Evolutionary conservation across 2,329 filamentous ascomycete species (phyloP).

Genomic region (Gaeumannomyces sp.): DNA sequence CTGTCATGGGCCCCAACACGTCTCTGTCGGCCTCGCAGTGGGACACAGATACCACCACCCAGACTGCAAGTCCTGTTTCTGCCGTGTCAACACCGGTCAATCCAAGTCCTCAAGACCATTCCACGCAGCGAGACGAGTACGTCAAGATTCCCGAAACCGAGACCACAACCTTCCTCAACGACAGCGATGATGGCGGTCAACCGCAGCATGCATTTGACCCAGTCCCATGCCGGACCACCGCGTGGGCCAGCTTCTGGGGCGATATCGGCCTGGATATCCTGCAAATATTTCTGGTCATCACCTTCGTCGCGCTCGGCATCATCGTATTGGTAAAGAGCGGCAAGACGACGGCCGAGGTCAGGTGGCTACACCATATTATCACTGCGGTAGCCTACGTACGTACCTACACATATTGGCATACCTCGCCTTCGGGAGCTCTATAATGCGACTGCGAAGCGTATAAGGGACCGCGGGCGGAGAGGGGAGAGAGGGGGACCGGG

Average conservation of each 20-base stretch:
- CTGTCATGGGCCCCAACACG: no score
- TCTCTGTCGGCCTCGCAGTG: no score
- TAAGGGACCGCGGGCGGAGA: no score
- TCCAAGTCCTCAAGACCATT: no score
- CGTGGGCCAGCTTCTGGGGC: neutral
- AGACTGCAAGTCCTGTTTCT: no score
- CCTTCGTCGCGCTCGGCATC: neutral
- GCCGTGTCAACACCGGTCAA: no score
- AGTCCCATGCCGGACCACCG: neutral
- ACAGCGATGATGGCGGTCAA: neutral
- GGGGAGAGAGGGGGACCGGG: no score
- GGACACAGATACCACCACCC: no score
- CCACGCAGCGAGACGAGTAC: no score
- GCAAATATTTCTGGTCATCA: neutral
- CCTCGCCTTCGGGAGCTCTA: no score
- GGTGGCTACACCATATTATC: neutral
- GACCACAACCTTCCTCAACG: neutral
- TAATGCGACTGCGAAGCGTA: no score
- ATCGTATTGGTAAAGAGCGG: neutral
- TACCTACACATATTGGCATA: neutral
- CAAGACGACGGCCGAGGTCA: neutral
- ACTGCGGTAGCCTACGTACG: neutral
- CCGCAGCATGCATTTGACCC: neutral
- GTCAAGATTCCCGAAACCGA: no score
- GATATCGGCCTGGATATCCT: neutral